Conservation (phyloP, 106 monocot genomes). For the Iris macrosiphon region DNA sequence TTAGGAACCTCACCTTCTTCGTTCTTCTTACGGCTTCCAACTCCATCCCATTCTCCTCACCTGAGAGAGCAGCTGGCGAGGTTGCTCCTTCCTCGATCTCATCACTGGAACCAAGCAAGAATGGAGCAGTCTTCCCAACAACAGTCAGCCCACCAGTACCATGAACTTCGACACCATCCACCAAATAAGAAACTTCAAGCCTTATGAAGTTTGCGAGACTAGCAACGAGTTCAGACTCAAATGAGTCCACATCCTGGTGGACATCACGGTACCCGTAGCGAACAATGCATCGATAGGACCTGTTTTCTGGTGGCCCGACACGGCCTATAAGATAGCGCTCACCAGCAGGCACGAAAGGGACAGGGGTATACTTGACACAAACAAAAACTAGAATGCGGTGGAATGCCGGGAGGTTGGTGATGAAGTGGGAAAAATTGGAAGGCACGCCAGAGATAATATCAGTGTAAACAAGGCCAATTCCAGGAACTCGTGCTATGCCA, state of each 20-base stretch:
- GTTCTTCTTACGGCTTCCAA: slow-evolving; percentile 6
- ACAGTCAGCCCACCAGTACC: slow-evolving; percentile 19
- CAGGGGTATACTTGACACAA: slow-evolving; percentile 51
- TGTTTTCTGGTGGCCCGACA: slow-evolving; percentile 40
- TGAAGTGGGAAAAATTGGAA: slow-evolving; percentile 60
- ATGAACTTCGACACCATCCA: neutral
- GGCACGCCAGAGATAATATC: slow-evolving; percentile 56
- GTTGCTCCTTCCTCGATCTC: slow-evolving; percentile 10
- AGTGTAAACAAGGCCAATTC: slow-evolving; percentile 63
- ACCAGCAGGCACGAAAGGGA: slow-evolving; percentile 43
- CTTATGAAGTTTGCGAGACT: slow-evolving; percentile 47
- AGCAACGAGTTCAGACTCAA: slow-evolving; percentile 46
- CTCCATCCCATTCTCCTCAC: slow-evolving; percentile 5
- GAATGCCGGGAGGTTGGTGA: slow-evolving; percentile 64
- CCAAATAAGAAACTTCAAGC: slow-evolving; percentile 12
- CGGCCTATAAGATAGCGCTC: slow-evolving; percentile 57
- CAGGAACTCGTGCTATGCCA: slow-evolving; percentile 61
- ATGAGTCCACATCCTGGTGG: slow-evolving; percentile 68
- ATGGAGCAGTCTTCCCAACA: slow-evolving; percentile 8
- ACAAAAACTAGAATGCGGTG: slow-evolving; percentile 52
- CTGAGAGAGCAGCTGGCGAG: neutral
- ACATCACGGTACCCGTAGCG: slow-evolving; percentile 72
- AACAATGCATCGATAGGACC: slow-evolving; percentile 70
- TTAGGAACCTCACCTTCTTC: slow-evolving; percentile 41
- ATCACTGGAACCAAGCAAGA: neutral